Base-by-base conservation (phyloP, 2,329 filamentous ascomycete genomes). In the Ceratocystis variospora region DNA sequence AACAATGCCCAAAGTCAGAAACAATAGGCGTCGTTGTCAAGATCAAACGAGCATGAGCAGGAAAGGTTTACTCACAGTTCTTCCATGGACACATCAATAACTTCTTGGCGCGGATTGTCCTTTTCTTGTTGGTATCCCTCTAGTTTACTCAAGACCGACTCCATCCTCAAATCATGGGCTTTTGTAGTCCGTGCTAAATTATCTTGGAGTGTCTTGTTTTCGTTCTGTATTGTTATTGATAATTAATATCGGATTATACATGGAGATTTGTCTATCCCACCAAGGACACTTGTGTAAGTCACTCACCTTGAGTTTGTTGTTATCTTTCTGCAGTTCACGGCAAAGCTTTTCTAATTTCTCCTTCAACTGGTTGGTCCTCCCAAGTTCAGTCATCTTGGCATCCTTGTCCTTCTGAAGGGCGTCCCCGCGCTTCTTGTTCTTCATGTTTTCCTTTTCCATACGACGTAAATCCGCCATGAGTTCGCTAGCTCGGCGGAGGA, bases 321-420 rank as follows among this genome's bases (percentile, higher is more conserved):
- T 99, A 73, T 99, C 94, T 72, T 93, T 89, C 68, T 95, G 94
- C 66, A 99, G 81, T 75, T 99, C 94, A 66, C 94, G 82, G 72
- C 92, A 96, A 41, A 99, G 80, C 74, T 97, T 99, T 77, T 99
- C 94, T 59, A 99, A 80, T 77, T 97, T 97, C 75, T 97, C 92
- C 75, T 96, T 96, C 73, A 97, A 84, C 0, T 87, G 88, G 22
- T 89, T 87, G 25, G 92, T 93, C 77, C 96, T 96, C 77, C 86
- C 93, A 66, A 96, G 80, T 74, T 99, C 94, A 61, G 87, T 88
- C 71, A 91, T 86, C 67, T 88, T 88, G 70, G 89, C 86, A 74
- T 99, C 94, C 75, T 96, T 95, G 72, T 99, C 94, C 75, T 97
- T 99, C 76, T 99, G 94, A 66, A 99, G 77, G 72, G 90, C 88